These are phyloP conservation scores for Isatis lusitanica DNA, from an alignment of 441 rosid genomes.

Conservation along the genomic window DNA sequence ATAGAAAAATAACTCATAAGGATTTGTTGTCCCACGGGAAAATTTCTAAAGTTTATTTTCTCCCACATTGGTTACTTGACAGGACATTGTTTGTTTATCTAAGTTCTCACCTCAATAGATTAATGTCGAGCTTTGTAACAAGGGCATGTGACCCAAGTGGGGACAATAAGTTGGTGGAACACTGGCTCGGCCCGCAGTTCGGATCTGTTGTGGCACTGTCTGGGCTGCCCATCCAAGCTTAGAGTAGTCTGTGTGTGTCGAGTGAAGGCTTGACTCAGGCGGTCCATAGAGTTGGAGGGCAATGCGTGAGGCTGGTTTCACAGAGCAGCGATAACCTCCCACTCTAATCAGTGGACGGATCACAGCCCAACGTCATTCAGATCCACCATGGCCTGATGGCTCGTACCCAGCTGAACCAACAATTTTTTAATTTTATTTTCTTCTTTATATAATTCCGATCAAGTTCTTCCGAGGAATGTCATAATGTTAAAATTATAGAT, in stretches of 20 bases:
- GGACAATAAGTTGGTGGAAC: conserved; percentile 28
- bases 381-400: conserved; percentile 10
- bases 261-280: conserved; percentile 17
- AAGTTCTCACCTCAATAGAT: rapidly evolving
- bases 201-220: conserved; percentile 29
- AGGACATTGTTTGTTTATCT: not conserved
- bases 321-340: conserved; percentile 50
- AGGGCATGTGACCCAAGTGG: conserved; percentile 26
- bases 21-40: not conserved
- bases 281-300: conserved; percentile 39
- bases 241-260: conserved; percentile 20
- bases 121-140: conserved; percentile 23
- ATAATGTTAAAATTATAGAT: no score
- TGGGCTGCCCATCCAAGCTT: conserved; percentile 36
- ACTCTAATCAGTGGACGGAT: conserved; percentile 39
- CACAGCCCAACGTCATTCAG: conserved; percentile 22
- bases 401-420: conserved; percentile 25
- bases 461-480: not conserved
- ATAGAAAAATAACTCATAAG: no score
- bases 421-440: not conserved
- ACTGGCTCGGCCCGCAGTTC: not conserved
- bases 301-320: conserved; percentile 52
- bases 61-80: conserved; percentile 27
- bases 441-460: not conserved
- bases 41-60: not conserved